A percentile compares a stretch with the other conserved stretches of the same genome.
Evolutionary conservation across 176 grass and related monocot genomes (phyloP).

Genomic region (Thinopyrum elongatum): DNA sequence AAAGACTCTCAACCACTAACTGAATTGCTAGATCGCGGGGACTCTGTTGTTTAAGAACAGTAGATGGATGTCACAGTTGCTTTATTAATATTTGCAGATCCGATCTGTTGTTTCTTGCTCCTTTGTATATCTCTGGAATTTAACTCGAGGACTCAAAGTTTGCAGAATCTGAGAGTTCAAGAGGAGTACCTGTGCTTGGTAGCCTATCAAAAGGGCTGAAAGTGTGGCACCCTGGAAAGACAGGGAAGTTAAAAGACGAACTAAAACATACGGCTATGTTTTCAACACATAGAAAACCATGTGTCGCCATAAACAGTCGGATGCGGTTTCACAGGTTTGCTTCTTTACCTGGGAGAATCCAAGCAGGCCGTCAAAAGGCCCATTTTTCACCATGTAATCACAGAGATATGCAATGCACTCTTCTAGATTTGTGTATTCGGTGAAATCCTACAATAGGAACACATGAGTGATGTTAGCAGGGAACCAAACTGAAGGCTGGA

Average conservation of each 20-base stretch:
- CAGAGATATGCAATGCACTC: constrained; percentile 67
- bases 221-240: constrained; percentile 68
- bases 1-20: neutral
- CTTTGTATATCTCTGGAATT: neutral
- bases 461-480: neutral
- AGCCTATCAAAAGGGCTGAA: constrained; percentile 72
- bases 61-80: neutral
- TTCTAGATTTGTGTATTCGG: constrained; percentile 82
- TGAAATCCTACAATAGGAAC: constrained; percentile 60
- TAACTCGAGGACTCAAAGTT: neutral
- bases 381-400: constrained; percentile 75
- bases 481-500: neutral
- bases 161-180: neutral
- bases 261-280: neutral
- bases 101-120: neutral
- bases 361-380: constrained; percentile 77
- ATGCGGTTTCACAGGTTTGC: too few relatives aligned
- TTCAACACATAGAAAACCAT: neutral
- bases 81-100: neutral
- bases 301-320: neutral
- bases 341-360: constrained; percentile 96
- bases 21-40: neutral
- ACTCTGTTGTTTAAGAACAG: neutral
- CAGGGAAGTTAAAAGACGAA: constrained; percentile 6
- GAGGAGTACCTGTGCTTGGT: constrained; percentile 66